Percentiles rank a stretch among this genome's conserved stretches.
phyloP scores from a whole-genome alignment of 495 filamentous ascomycete species.

The Staphylotrichum longicolle region DNA sequence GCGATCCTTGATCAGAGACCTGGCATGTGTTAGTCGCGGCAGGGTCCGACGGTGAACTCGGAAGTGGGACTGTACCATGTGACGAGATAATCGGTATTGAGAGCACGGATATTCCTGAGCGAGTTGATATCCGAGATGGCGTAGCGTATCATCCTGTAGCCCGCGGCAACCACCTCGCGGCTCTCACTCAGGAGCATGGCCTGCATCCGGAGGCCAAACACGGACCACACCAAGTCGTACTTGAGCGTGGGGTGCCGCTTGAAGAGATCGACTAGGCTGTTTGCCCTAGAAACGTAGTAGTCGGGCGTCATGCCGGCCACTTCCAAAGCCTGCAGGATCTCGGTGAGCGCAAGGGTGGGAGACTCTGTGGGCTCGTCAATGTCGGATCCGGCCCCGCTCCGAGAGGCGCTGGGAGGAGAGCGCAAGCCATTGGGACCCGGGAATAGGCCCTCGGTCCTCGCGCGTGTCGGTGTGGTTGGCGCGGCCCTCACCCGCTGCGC shows the following conservation, averaged over 20 bases:
- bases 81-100: slow-evolving; percentile 90
- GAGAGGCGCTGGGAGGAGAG: slow-evolving; percentile 61
- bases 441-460: slow-evolving; percentile 56
- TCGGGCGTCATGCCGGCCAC: slow-evolving; percentile 82
- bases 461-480: slow-evolving; percentile 67
- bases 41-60: neutral
- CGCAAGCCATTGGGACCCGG: slow-evolving; percentile 64
- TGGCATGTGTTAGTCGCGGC: slow-evolving; percentile 19
- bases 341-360: slow-evolving; percentile 83
- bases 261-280: slow-evolving; percentile 87
- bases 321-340: slow-evolving; percentile 84
- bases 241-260: slow-evolving; percentile 90
- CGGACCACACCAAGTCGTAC: slow-evolving; percentile 91
- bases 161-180: slow-evolving; percentile 91
- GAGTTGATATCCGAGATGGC: slow-evolving; percentile 90
- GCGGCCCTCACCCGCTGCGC: slow-evolving; percentile 58
- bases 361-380: slow-evolving; percentile 75
- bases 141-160: slow-evolving; percentile 89
- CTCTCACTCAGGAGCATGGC: slow-evolving; percentile 92
- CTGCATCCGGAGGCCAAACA: slow-evolving; percentile 90
- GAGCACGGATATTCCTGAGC: slow-evolving; percentile 75
- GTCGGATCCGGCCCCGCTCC: slow-evolving; percentile 54
- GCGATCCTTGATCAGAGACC: slow-evolving; percentile 87
- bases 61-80: slow-evolving; percentile 53
- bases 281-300: slow-evolving; percentile 90